Evolutionary conservation across 2,329 filamentous ascomycete genomes (phyloP).

Genomic region (Fusarium foetens): DNA sequence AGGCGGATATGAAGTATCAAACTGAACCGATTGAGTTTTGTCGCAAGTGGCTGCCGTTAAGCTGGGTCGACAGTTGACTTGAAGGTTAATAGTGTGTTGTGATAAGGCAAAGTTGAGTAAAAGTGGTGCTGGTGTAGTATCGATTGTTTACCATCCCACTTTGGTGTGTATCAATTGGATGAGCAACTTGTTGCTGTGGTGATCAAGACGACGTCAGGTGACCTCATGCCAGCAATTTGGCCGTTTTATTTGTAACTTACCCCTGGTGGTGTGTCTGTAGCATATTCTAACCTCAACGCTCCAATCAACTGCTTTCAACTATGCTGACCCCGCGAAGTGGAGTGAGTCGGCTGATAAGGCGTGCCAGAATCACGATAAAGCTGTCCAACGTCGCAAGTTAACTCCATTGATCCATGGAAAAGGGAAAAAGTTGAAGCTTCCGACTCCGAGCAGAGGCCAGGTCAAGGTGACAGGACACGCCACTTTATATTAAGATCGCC

Average conservation of each 20-base stretch:
- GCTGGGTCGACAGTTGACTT: slow-evolving; percentile 7
- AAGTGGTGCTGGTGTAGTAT: slow-evolving; percentile 25
- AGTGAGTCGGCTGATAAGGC: slow-evolving; percentile 32
- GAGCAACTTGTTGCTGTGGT: slow-evolving; percentile 16
- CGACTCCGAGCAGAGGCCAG: slow-evolving; percentile 28
- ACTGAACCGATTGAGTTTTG: slow-evolving; percentile 3
- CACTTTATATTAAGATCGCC: slow-evolving; percentile 30
- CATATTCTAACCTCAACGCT: not conserved
- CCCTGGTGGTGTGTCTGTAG: slow-evolving; percentile 32
- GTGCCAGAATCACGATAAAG: slow-evolving; percentile 37
- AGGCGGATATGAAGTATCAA: not conserved
- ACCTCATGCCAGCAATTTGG: slow-evolving; percentile 4
- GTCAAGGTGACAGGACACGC: slow-evolving; percentile 29
- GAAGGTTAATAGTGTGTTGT: slow-evolving; percentile 32
- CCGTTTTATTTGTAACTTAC: not conserved
- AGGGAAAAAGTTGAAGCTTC: slow-evolving; percentile 25
- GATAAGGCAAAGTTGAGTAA: slow-evolving; percentile 11
- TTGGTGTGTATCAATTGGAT: slow-evolving; percentile 7
- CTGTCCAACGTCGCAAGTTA: slow-evolving; percentile 30
- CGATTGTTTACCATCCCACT: slow-evolving; percentile 43
- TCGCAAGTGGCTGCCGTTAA: slow-evolving; percentile 12
- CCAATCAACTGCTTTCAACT: slow-evolving; percentile 32
- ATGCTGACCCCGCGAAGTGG: slow-evolving; percentile 39
- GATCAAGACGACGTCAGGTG: slow-evolving; percentile 28
- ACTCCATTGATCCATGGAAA: slow-evolving; percentile 24